Evolutionary conservation across 441 rosid genomes (phyloP).

Genomic region (Populus trichocarpa): DNA sequence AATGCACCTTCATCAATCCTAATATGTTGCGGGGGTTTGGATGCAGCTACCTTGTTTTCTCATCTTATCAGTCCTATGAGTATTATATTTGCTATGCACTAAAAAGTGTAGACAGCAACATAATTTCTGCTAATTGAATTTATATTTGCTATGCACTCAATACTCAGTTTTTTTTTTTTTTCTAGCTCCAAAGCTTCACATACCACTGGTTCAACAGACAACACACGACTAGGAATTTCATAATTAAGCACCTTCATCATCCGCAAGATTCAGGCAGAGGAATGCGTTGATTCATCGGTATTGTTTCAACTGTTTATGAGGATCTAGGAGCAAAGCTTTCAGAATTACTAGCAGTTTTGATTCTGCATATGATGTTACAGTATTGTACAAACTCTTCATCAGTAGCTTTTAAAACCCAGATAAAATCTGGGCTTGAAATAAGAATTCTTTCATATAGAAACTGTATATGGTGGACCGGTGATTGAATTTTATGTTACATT

Average conservation of each 20-base stretch:
- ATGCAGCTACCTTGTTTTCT: neutral
- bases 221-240: neutral
- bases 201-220: constrained; percentile 42
- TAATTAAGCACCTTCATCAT: neutral
- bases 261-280: neutral
- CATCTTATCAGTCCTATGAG: neutral
- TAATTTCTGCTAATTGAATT: neutral
- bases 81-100: neutral
- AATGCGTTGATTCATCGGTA: neutral
- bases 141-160: neutral
- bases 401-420: neutral
- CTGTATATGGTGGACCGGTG: neutral
- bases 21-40: neutral
- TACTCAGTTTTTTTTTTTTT: neutral
- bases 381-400: neutral
- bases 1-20: neutral
- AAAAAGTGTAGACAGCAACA: neutral
- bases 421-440: neutral
- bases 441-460: neutral
- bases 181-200: constrained; percentile 75
- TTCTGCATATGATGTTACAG: neutral
- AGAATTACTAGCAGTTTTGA: neutral
- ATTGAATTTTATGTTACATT: neutral
- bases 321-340: neutral
- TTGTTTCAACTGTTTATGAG: neutral